Percentiles rank a stretch among this genome's conserved stretches.
Conservation (phyloP, 2,329 filamentous ascomycete species). For the Pseudocercospora pini-densiflorae region DNA sequence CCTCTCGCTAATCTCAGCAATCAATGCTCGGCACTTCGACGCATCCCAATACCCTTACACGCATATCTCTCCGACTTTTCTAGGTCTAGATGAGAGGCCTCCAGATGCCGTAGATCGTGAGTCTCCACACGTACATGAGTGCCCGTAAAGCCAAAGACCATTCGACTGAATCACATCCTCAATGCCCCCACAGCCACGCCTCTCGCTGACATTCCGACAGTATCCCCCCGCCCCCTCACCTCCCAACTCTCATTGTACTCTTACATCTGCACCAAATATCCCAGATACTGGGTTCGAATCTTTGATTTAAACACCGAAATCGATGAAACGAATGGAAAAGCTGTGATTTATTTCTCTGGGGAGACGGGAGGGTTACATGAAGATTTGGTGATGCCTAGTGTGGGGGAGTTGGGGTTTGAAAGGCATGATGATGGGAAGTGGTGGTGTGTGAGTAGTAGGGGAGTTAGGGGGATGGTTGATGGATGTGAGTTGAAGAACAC, state of each 20-base stretch:
- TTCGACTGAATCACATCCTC: too few relatives aligned
- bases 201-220: too few relatives aligned
- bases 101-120: neutral
- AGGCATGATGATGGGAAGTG: constrained; percentile 7
- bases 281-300: constrained; percentile 4
- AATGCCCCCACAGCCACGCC: too few relatives aligned
- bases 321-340: constrained; percentile 11
- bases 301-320: constrained; percentile 14
- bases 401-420: constrained; percentile 13
- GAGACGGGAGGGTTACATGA: constrained; percentile 9
- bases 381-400: constrained; percentile 13
- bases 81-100: constrained; percentile 6
- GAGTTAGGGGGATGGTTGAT: constrained; percentile 10
- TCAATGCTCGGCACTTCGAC: constrained; percentile 6
- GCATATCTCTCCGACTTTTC: neutral
- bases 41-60: neutral
- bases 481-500: neutral
- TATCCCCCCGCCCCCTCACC: too few relatives aligned
- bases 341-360: constrained; percentile 4
- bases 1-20: constrained; percentile 5
- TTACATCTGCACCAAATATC: constrained; percentile 3
- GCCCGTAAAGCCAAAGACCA: too few relatives aligned
- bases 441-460: constrained; percentile 11
- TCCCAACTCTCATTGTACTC: constrained; percentile 9
- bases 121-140: neutral